Percentiles rank a stretch among this genome's conserved stretches.
Evolutionary conservation across 2,329 filamentous ascomycete genomes (phyloP).

Genomic region (Mariannaea elegans): DNA sequence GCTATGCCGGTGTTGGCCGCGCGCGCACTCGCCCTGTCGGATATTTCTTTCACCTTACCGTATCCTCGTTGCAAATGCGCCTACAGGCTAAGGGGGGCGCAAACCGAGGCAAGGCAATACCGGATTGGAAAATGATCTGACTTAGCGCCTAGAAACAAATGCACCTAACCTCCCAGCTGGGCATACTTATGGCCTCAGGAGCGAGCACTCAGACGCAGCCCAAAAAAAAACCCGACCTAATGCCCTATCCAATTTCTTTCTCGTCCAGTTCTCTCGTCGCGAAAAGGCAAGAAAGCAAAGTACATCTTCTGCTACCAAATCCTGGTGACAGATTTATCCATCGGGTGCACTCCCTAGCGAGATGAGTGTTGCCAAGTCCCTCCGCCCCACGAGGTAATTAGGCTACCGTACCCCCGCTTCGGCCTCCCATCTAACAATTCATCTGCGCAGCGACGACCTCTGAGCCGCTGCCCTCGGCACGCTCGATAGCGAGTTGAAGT

Average conservation of each 20-base stretch:
- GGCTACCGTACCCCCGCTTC: neutral
- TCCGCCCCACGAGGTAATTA: neutral
- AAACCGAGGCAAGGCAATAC: too few species aligned
- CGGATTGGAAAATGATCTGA: too few species aligned
- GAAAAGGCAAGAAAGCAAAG: neutral
- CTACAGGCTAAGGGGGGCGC: neutral
- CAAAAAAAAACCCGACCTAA: neutral
- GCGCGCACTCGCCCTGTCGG: neutral
- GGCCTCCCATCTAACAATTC: neutral
- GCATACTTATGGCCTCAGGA: neutral
- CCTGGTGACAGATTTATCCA: neutral
- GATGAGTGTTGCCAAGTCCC: neutral
- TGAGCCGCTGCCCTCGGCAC: neutral
- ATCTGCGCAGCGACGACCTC: neutral
- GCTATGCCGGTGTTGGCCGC: too few species aligned
- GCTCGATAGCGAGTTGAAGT: neutral
- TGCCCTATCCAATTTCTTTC: neutral
- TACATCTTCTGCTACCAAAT: neutral
- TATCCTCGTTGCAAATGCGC: neutral
- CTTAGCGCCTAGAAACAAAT: too few species aligned
- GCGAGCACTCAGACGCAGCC: neutral
- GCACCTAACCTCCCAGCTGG: neutral
- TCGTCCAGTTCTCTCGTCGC: too few species aligned
- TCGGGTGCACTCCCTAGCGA: neutral
- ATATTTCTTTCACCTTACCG: too few species aligned